A percentile compares a stretch with the other conserved stretches of the same genome.
Conservation (phyloP, 768 basidiomycete species). For the Trametes meyenii region DNA sequence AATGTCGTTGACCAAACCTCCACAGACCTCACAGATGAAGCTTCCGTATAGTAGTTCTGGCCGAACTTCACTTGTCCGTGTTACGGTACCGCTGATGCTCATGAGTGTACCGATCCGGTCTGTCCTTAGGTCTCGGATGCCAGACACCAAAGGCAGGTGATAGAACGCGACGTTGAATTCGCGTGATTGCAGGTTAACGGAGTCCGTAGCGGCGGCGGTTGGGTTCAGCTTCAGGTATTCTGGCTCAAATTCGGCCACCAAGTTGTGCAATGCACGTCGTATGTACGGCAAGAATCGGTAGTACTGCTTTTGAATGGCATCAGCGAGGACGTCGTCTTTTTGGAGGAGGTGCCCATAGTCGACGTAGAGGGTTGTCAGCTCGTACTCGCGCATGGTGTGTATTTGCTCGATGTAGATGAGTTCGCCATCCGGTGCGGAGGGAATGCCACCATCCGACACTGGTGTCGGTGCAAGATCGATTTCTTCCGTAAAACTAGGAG, state of each 20-base stretch:
- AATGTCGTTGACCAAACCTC: conserved; percentile 84
- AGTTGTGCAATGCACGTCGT: conserved; percentile 85
- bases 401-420: conserved; percentile 91
- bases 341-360: conserved; percentile 91
- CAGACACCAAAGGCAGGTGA: conserved; percentile 89
- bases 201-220: conserved; percentile 82
- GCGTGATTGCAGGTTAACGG: conserved; percentile 85
- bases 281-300: conserved; percentile 97
- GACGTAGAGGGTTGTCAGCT: conserved; percentile 94
- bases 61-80: conserved; percentile 94
- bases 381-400: conserved; percentile 92
- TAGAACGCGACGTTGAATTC: conserved; percentile 97
- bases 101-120: conserved; percentile 93
- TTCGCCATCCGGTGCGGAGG: conserved; percentile 59
- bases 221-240: conserved; percentile 96
- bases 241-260: conserved; percentile 88
- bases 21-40: conserved; percentile 90
- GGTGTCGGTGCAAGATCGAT: conserved; percentile 81
- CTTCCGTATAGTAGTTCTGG: conserved; percentile 94
- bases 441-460: conserved; percentile 67
- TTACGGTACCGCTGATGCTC: conserved; percentile 96
- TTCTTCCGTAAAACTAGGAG: conserved; percentile 79
- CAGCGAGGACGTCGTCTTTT: conserved; percentile 90
- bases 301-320: conserved; percentile 93
- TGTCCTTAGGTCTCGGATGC: conserved; percentile 91